Evolutionary conservation across 2,329 filamentous ascomycete genomes (phyloP).

Genomic region (Claviceps purpurea): DNA sequence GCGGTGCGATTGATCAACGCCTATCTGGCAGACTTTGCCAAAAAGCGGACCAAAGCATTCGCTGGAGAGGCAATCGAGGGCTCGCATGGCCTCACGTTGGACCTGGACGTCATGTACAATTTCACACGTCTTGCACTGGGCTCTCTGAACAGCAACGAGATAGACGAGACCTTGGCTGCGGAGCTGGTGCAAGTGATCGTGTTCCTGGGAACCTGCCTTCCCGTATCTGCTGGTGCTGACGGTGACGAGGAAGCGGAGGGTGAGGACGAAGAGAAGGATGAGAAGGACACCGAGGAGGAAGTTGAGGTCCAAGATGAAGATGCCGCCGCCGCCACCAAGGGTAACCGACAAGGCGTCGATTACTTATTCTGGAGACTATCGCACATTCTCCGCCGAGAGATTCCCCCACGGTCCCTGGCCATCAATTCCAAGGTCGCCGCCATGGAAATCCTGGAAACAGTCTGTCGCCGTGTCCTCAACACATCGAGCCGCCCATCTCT

Average conservation of each 20-base stretch:
- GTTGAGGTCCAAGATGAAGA: constrained; percentile 30
- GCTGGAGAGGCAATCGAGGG: constrained; percentile 48
- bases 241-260: constrained; percentile 29
- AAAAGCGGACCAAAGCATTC: constrained; percentile 35
- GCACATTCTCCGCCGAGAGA: constrained; percentile 64
- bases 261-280: constrained; percentile 6
- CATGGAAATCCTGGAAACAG: constrained; percentile 58
- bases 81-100: constrained; percentile 56
- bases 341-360: constrained; percentile 35
- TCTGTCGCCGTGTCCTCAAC: constrained; percentile 48
- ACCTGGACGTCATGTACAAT: constrained; percentile 48
- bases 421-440: constrained; percentile 64
- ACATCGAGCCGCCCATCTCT: constrained; percentile 49
- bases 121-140: constrained; percentile 37
- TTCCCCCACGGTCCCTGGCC: constrained; percentile 45
- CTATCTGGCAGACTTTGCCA: constrained; percentile 71
- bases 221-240: constrained; percentile 24
- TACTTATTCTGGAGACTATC: constrained; percentile 72
- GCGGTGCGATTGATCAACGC: constrained; percentile 59
- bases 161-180: constrained; percentile 62
- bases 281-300: constrained; percentile 19
- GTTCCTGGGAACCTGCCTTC: constrained; percentile 56
- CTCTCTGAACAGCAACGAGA: constrained; percentile 45
- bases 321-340: constrained; percentile 4
- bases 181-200: constrained; percentile 72